Evolutionary conservation across 768 basidiomycete species (phyloP), one percentile per base, ranked within the genome.

Genomic region (Cystoderma amianthinum): DNA sequence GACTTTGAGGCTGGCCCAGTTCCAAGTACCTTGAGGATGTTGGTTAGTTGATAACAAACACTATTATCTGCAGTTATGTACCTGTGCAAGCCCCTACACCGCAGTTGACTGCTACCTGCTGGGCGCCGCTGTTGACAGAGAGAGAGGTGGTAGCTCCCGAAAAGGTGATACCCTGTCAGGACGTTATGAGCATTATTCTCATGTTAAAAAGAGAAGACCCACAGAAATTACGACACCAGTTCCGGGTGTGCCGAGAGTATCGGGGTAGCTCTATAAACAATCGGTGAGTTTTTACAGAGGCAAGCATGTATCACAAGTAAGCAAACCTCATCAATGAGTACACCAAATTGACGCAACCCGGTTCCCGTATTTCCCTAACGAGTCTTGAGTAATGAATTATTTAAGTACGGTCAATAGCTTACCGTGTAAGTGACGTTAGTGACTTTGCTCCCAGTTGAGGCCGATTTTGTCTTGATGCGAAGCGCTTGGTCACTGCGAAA

Each of bases 321-420:
- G n/a, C n/a, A 16, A 42, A 68, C 74, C 58, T 80, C 76, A 51
- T 80, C 75, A 24, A 85, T 79, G 45, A 85, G 39, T 0, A 84
- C 58, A 22, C 81, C 82, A 43, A 71, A 83, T 21, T 53, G 15
- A 1, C 59, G 61, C 6, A 72, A 61, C 7, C 72, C 72, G 6
- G 56, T 71, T 2, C 69, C 77, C 11, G 65, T 73, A 54, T 84
- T 82, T 24, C 65, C 73, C 67, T 74, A 45, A 40, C 15, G 24
- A 36, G 34, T 20, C 4, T 38, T 12, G 9, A 11, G 16, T 12
- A 12, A 16, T 38, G 4, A 20, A 23, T 47, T 7, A 48, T 38
- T 25, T 36, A 36, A 21, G 10, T 11, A 42, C n/a, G 3, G 10
- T 4, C 20, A 35, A 16, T 11, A 3, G 48, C 65, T 35, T 50